Conservation (phyloP, 2,329 filamentous ascomycete species). For the Colletotrichum eleusines region DNA sequence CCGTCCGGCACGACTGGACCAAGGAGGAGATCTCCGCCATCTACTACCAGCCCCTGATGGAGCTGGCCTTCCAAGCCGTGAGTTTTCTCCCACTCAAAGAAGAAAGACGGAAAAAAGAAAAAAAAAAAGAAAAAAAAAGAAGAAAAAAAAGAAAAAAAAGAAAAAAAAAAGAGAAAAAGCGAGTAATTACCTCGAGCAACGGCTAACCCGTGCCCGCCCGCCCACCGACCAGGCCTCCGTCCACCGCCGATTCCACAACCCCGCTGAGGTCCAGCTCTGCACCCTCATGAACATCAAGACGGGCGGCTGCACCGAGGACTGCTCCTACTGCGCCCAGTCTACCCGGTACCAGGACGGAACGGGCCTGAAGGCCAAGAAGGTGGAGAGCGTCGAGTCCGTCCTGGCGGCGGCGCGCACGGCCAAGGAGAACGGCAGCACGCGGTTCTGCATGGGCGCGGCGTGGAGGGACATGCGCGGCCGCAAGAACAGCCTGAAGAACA, state of each 20-base stretch:
- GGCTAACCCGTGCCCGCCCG: background rate
- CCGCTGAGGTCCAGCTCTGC: conserved; percentile 88
- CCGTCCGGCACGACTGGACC: conserved; percentile 81
- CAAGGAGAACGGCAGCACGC: conserved; percentile 85
- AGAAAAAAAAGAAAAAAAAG: too few relatives aligned
- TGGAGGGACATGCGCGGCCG: conserved; percentile 95
- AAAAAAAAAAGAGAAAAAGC: too few relatives aligned
- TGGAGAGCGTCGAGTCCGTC: conserved; percentile 84
- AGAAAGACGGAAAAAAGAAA: too few relatives aligned
- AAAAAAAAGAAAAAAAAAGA: too few relatives aligned
- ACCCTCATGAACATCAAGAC: conserved; percentile 98
- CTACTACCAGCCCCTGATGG: conserved; percentile 85
- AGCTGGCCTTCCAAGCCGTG: conserved; percentile 81
- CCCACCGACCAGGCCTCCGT: conserved; percentile 72
- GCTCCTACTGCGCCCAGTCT: conserved; percentile 92
- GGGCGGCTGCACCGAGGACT: conserved; percentile 91
- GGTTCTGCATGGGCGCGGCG: conserved; percentile 95
- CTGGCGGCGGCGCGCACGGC: conserved; percentile 82
- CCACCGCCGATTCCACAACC: conserved; percentile 88
- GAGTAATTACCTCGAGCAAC: background rate
- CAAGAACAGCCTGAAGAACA: conserved; percentile 84
- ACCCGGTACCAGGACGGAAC: conserved; percentile 82
- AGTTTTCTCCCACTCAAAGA: conserved; percentile 45
- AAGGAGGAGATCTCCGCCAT: conserved; percentile 84
- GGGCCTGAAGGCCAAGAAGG: conserved; percentile 82